These are phyloP conservation scores for Penicillium sp. DNA, from an alignment of 2,329 filamentous ascomycete genomes.

Conservation along the genomic window DNA sequence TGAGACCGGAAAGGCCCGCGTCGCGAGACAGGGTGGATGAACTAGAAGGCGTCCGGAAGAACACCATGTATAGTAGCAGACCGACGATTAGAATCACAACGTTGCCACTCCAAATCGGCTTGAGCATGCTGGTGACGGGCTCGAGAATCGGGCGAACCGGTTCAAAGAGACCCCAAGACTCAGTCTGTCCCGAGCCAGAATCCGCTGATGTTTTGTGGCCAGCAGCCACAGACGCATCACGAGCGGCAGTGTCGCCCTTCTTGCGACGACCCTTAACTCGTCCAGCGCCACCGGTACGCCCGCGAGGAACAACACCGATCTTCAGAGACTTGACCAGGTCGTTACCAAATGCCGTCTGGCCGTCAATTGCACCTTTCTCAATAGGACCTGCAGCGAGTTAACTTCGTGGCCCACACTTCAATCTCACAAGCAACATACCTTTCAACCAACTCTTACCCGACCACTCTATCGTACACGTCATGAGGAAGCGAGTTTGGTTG, in stretches of 20 bases:
- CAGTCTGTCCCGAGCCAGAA: constrained; percentile 39
- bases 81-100: constrained; percentile 73
- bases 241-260: constrained; percentile 49
- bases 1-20: constrained; percentile 40
- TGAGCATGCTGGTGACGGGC: constrained; percentile 67
- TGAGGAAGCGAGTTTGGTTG: constrained; percentile 79
- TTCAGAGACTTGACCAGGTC: constrained; percentile 74
- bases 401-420: constrained; percentile 7
- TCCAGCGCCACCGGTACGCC: constrained; percentile 49
- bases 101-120: constrained; percentile 71
- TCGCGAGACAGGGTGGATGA: constrained; percentile 37
- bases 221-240: constrained; percentile 40
- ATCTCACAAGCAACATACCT: constrained; percentile 55
- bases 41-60: constrained; percentile 57
- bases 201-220: constrained; percentile 45
- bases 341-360: constrained; percentile 78
- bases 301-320: constrained; percentile 66
- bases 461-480: constrained; percentile 93
- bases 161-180: constrained; percentile 78
- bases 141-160: constrained; percentile 68
- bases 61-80: constrained; percentile 69
- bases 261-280: constrained; percentile 61
- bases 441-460: constrained; percentile 97
- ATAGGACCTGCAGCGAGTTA: constrained; percentile 69
- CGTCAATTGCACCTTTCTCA: constrained; percentile 90